These are phyloP conservation scores for Vitis hybrid DNA, from an alignment of 177 flowering plant species.

Conservation along the genomic window DNA sequence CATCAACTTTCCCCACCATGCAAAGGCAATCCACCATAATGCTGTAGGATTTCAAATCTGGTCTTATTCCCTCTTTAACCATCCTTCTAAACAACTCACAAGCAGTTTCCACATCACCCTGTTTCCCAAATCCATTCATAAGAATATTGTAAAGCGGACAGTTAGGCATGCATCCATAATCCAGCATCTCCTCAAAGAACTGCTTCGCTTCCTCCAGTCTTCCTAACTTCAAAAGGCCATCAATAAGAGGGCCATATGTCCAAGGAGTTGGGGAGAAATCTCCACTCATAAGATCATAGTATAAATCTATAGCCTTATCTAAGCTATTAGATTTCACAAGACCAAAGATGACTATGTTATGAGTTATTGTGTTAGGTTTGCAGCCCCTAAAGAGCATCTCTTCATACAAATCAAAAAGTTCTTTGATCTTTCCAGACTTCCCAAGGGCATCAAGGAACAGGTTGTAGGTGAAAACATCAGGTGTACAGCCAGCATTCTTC, in stretches of 20 bases:
- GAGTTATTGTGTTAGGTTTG: slow-evolving; percentile 64
- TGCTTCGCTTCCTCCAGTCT: slow-evolving; percentile 71
- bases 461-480: slow-evolving; percentile 76
- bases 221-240: slow-evolving; percentile 74
- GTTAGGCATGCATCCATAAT: slow-evolving; percentile 82
- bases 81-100: slow-evolving; percentile 62
- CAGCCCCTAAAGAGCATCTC: slow-evolving; percentile 73
- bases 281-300: slow-evolving; percentile 70
- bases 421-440: slow-evolving; percentile 54
- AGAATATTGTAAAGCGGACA: slow-evolving; percentile 84
- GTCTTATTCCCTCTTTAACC: slow-evolving; percentile 73
- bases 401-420: slow-evolving; percentile 51
- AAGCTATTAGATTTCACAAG: slow-evolving; percentile 60
- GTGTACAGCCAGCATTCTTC: slow-evolving; percentile 56
- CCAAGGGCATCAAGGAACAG: slow-evolving; percentile 68
- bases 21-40: slow-evolving; percentile 79
- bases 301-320: slow-evolving; percentile 69
- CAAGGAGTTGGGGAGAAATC: slow-evolving; percentile 83
- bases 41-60: slow-evolving; percentile 84
- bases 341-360: slow-evolving; percentile 73
- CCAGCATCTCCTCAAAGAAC: slow-evolving; percentile 76
- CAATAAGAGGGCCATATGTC: slow-evolving; percentile 92
- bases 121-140: slow-evolving; percentile 83
- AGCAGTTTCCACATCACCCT: slow-evolving; percentile 68
- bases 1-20: slow-evolving; percentile 61